These are phyloP conservation scores for Hypholoma fasciculare DNA, from an alignment of 768 basidiomycete genomes.

Conservation along the genomic window DNA sequence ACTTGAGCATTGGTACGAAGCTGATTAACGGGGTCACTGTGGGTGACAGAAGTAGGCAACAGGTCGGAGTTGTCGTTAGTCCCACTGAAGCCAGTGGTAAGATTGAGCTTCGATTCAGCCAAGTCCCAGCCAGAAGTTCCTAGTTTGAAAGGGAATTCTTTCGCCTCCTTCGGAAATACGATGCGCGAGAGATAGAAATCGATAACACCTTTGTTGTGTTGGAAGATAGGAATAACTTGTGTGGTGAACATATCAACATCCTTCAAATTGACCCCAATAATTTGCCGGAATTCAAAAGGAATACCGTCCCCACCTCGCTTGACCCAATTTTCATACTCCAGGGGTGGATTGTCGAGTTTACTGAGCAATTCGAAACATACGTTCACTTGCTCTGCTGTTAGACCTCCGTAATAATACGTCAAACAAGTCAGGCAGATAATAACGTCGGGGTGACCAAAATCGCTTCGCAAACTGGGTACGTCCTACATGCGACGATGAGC, in stretches of 20 bases:
- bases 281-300: constrained; percentile 27
- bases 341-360: constrained; percentile 38
- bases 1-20: constrained; percentile 49
- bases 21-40: constrained; percentile 38
- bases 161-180: constrained; percentile 52
- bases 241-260: constrained; percentile 20
- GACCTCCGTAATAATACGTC: constrained; percentile 49
- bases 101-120: constrained; percentile 31
- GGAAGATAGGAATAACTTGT: constrained; percentile 35
- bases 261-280: constrained; percentile 42
- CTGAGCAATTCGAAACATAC: constrained; percentile 36
- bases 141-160: constrained; percentile 48
- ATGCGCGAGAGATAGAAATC: constrained; percentile 46
- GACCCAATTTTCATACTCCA: constrained; percentile 43
- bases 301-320: constrained; percentile 16
- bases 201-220: constrained; percentile 35
- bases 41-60: constrained; percentile 35
- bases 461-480: constrained; percentile 41
- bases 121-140: constrained; percentile 55
- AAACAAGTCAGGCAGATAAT: constrained; percentile 45
- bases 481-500: constrained; percentile 28
- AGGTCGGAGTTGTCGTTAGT: constrained; percentile 50
- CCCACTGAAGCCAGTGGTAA: constrained; percentile 55
- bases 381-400: constrained; percentile 36
- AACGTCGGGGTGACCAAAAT: constrained; percentile 56